These are phyloP conservation scores for Talaromyces adpressus DNA, from an alignment of 495 filamentous ascomycete genomes.

Conservation along the genomic window DNA sequence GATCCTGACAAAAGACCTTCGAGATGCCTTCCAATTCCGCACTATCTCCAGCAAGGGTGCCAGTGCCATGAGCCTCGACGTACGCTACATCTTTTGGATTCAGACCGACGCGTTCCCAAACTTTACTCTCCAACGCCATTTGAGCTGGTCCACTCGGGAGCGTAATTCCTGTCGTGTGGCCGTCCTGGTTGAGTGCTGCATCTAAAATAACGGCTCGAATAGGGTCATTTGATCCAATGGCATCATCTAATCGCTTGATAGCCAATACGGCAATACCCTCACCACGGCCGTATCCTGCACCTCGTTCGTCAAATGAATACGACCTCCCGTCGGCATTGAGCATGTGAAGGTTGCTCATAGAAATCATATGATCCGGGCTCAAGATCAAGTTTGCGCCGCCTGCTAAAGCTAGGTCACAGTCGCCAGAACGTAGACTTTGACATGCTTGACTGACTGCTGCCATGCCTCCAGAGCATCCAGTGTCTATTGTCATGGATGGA, in stretches of 20 bases:
- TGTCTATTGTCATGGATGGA: conserved; percentile 28
- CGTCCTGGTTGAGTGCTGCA: conserved; percentile 38
- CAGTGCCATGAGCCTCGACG: conserved; percentile 38
- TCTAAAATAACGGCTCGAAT: conserved; percentile 33
- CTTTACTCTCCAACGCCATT: conserved; percentile 13
- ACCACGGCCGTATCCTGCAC: conserved; percentile 30
- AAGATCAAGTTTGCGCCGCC: conserved; percentile 38
- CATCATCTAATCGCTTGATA: conserved; percentile 30
- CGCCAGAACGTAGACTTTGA: conserved; percentile 14
- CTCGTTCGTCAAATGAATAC: conserved; percentile 18
- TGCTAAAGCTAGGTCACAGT: conserved; percentile 37
- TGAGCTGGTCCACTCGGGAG: conserved; percentile 19
- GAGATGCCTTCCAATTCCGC: not conserved
- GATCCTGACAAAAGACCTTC: not conserved
- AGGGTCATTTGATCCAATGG: conserved; percentile 25
- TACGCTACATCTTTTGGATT: conserved; percentile 12
- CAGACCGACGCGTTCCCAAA: conserved; percentile 21
- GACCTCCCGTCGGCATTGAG: not conserved
- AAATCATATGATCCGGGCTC: conserved; percentile 15
- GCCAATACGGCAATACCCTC: conserved; percentile 28
- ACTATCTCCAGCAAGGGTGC: conserved; percentile 2
- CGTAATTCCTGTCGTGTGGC: conserved; percentile 18
- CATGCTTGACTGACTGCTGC: conserved; percentile 21
- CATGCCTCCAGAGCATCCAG: conserved; percentile 22
- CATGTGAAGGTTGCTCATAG: not conserved